phyloP scores from a whole-genome alignment of 2,329 filamentous ascomycete genomes.

The Rosellinia necatrix region DNA sequence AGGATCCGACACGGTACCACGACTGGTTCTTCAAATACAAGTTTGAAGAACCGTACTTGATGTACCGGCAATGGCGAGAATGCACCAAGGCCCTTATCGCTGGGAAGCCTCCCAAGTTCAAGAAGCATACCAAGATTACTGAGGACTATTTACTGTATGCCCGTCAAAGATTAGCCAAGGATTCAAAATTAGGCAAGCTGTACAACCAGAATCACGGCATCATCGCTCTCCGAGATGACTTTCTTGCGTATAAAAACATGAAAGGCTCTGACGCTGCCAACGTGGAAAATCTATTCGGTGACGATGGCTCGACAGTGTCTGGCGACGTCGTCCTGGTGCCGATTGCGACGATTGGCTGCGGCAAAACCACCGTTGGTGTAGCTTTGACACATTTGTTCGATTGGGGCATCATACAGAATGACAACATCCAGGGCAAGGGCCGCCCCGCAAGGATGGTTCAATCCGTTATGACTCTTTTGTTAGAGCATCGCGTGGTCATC shows the following conservation, averaged over 20 bases:
- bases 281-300: constrained; percentile 64
- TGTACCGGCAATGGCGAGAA: constrained; percentile 99
- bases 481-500: constrained; percentile 72
- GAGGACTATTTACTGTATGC: constrained; percentile 89
- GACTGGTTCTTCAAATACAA: constrained; percentile 99
- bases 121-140: constrained; percentile 88
- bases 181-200: constrained; percentile 68
- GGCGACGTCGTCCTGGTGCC: constrained; percentile 82
- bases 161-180: constrained; percentile 69
- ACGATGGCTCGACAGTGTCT: constrained; percentile 57
- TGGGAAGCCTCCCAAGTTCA: constrained; percentile 74
- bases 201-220: constrained; percentile 94
- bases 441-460: constrained; percentile 80
- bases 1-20: constrained; percentile 60
- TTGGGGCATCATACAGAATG: constrained; percentile 95
- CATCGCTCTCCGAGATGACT: constrained; percentile 86
- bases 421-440: constrained; percentile 83
- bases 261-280: constrained; percentile 89
- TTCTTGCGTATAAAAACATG: constrained; percentile 79
- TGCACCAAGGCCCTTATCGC: constrained; percentile 88
- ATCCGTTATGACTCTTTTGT: constrained; percentile 68
- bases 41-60: constrained; percentile 97
- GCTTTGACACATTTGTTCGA: constrained; percentile 81
- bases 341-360: constrained; percentile 91
- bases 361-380: constrained; percentile 90